These are phyloP conservation scores for Ogataea henricii DNA, from an alignment of 805 yeast genomes.

Conservation along the genomic window DNA sequence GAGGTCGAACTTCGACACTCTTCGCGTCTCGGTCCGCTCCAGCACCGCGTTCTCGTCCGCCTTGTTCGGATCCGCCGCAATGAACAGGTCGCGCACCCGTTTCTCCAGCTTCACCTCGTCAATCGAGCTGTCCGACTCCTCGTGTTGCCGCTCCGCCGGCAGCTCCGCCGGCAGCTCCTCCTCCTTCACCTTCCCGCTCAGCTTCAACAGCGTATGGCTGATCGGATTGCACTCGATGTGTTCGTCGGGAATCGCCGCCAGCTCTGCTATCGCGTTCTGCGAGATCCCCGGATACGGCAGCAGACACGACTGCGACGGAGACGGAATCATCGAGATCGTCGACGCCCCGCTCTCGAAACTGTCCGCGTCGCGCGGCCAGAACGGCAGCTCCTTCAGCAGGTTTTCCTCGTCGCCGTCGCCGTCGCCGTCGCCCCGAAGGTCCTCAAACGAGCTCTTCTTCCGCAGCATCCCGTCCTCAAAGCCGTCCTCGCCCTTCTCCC, in stretches of 20 bases:
- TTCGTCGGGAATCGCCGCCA: constrained; percentile 86
- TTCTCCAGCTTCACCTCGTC: constrained; percentile 36
- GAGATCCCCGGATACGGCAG: constrained; percentile 50
- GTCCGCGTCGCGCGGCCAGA: neutral
- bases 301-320: constrained; percentile 34
- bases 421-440: constrained; percentile 41
- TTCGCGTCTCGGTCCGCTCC: constrained; percentile 8
- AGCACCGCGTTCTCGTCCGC: neutral
- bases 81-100: constrained; percentile 37
- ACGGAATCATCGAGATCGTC: constrained; percentile 34
- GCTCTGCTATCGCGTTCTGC: constrained; percentile 64
- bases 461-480: constrained; percentile 27
- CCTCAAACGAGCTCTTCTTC: constrained; percentile 52
- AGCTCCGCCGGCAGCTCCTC: constrained; percentile 35
- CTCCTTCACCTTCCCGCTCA: constrained; percentile 60
- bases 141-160: neutral
- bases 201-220: constrained; percentile 68
- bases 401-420: constrained; percentile 4
- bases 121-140: constrained; percentile 17
- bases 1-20: constrained; percentile 30
- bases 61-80: constrained; percentile 24
- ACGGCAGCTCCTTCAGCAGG: constrained; percentile 28
- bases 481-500: constrained; percentile 11
- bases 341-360: constrained; percentile 19
- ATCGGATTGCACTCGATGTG: constrained; percentile 69